These are phyloP conservation scores for Barbarea vulgaris DNA, from an alignment of 345 rosid genomes.

Conservation along the genomic window DNA sequence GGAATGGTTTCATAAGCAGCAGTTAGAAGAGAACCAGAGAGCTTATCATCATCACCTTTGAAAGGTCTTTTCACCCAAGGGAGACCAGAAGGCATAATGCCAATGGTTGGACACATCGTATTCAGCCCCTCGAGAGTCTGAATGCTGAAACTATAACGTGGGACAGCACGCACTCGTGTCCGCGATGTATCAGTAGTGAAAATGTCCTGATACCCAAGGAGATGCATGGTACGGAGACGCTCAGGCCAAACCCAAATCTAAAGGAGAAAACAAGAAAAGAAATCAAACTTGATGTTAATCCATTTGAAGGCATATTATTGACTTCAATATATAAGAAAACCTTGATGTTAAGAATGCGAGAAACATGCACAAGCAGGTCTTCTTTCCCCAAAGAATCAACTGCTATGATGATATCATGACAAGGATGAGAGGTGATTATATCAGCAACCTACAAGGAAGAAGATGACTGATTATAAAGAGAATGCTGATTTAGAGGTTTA, in stretches of 20 bases:
- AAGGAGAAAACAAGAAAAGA: slow-evolving; percentile 19
- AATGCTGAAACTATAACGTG: slow-evolving; percentile 73
- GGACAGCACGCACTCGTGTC: slow-evolving; percentile 85
- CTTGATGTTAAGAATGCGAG: slow-evolving; percentile 58
- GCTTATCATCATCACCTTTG: slow-evolving; percentile 46
- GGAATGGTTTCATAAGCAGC: slow-evolving; percentile 24
- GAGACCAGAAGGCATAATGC: slow-evolving; percentile 91
- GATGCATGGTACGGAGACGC: slow-evolving; percentile 80
- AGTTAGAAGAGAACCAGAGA: slow-evolving; percentile 48
- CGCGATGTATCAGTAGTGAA: slow-evolving; percentile 74
- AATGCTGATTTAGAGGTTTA: neutral
- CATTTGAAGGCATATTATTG: neutral
- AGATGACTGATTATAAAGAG: neutral
- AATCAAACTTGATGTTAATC: neutral
- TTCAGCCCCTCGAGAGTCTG: slow-evolving; percentile 75
- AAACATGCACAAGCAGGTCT: slow-evolving; percentile 61
- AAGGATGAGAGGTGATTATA: slow-evolving; percentile 67
- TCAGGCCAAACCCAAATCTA: slow-evolving; percentile 98
- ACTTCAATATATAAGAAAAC: slow-evolving; percentile 17
- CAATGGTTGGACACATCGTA: slow-evolving; percentile 62
- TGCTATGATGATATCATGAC: slow-evolving; percentile 68
- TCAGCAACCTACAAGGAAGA: slow-evolving; percentile 52
- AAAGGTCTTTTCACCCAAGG: slow-evolving; percentile 60
- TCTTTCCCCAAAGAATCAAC: slow-evolving; percentile 77
- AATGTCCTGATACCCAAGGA: slow-evolving; percentile 60